Evolutionary conservation across 2,329 filamentous ascomycete species (phyloP).

Genomic region (Aspergillus sp.): DNA sequence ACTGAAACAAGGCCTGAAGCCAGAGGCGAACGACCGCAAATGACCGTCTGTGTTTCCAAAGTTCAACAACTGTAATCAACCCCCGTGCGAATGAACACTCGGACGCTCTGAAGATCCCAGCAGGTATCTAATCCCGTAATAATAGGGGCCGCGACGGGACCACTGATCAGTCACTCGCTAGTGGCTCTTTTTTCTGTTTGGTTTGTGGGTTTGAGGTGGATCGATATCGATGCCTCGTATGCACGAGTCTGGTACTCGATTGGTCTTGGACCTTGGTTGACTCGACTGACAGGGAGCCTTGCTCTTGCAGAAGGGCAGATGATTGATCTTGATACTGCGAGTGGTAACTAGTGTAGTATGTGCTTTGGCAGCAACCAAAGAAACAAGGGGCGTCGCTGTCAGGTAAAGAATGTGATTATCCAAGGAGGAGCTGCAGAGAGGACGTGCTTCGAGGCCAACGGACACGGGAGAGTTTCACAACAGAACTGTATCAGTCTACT

Average conservation of each 20-base stretch:
- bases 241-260: neutral
- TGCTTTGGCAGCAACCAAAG: neutral
- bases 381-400: slow-evolving; percentile 12
- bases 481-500: neutral
- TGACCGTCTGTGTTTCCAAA: neutral
- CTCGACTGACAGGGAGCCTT: neutral
- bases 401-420: slow-evolving; percentile 11
- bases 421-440: slow-evolving; percentile 5
- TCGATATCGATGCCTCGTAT: slow-evolving; percentile 1
- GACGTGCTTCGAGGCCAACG: neutral
- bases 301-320: neutral
- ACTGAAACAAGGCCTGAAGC: slow-evolving; percentile 4
- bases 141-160: slow-evolving; percentile 26
- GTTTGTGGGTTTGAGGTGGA: slow-evolving; percentile 5
- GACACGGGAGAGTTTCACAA: slow-evolving; percentile 5
- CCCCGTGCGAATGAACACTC: neutral
- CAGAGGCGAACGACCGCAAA: neutral
- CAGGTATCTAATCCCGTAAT: slow-evolving; percentile 14
- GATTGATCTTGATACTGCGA: neutral
- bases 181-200: slow-evolving; percentile 15
- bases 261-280: neutral
- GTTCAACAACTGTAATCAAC: neutral
- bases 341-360: neutral
- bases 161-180: slow-evolving; percentile 18
- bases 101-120: neutral